phyloP scores from a whole-genome alignment of 257 asterid species.

The Osmanthus fragrans region DNA sequence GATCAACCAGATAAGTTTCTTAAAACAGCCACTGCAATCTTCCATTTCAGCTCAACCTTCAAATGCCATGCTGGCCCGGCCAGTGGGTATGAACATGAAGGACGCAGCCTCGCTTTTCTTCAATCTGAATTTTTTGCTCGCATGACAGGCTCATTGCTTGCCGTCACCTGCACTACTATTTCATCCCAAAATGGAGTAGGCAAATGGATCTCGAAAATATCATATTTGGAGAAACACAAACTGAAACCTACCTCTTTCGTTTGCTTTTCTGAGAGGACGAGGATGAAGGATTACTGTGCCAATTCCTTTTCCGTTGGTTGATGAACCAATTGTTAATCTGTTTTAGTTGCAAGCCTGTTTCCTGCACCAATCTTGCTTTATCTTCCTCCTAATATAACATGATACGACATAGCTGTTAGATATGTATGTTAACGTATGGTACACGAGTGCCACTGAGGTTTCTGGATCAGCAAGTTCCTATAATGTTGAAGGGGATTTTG shows the following conservation, averaged over 20 bases:
- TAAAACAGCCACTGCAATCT: constrained; percentile 17
- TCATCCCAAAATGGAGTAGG: not conserved
- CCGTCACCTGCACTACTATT: constrained; percentile 32
- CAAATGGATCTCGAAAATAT: not conserved
- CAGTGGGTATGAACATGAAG: constrained; percentile 5
- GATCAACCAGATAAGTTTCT: constrained; percentile 25
- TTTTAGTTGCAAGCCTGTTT: constrained; percentile 51
- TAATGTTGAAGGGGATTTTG: not conserved
- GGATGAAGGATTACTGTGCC: constrained; percentile 52
- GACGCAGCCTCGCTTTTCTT: not conserved
- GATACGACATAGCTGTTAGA: not conserved
- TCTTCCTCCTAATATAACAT: constrained; percentile 42
- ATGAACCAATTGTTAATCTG: constrained; percentile 57
- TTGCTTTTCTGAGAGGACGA: constrained; percentile 44
- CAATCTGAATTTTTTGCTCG: constrained; percentile 15
- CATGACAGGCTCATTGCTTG: constrained; percentile 12
- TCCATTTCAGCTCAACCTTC: constrained; percentile 13
- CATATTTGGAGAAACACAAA: not conserved
- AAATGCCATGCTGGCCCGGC: constrained; percentile 1
- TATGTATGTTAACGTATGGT: not conserved
- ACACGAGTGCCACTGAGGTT: not conserved
- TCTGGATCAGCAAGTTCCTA: too few species aligned
- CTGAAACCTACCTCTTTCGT: constrained; percentile 41
- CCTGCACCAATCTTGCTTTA: constrained; percentile 50
- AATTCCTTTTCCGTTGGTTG: constrained; percentile 53